Percentiles rank a stretch among this genome's conserved stretches.
These are phyloP conservation scores for Aurantiochytrium sp. DNA, from an alignment of 108 stramenopile species.

Conservation along the genomic window DNA sequence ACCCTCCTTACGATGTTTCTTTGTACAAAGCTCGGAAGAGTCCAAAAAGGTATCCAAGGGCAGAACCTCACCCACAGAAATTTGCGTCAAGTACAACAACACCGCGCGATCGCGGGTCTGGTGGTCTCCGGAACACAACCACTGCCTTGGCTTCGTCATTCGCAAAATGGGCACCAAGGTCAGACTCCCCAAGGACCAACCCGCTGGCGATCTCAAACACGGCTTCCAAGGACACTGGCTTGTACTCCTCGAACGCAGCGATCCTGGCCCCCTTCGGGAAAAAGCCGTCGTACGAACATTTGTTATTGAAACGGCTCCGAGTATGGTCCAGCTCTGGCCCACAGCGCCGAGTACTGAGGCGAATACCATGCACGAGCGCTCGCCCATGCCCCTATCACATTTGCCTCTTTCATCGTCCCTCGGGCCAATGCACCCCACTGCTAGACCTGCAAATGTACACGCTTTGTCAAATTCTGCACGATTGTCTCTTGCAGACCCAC, in stretches of 20 bases:
- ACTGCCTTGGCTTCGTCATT: neutral
- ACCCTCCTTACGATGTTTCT: neutral
- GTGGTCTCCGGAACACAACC: neutral
- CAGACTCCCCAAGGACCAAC: neutral
- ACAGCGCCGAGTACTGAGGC: neutral
- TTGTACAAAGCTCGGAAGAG: neutral
- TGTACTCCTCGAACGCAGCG: neutral
- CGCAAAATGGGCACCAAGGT: neutral
- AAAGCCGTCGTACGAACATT: neutral
- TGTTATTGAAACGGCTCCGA: neutral
- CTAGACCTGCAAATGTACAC: too few relatives aligned
- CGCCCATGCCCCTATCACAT: too few relatives aligned
- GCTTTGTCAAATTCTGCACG: too few relatives aligned
- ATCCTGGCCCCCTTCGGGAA: neutral
- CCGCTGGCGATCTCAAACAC: neutral
- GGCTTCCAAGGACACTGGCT: constrained; percentile 12
- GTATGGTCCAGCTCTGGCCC: neutral
- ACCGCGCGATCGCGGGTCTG: neutral
- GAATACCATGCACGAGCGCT: neutral
- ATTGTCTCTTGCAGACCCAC: too few relatives aligned
- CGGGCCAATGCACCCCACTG: too few relatives aligned
- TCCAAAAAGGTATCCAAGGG: neutral
- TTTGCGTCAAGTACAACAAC: constrained; percentile 18
- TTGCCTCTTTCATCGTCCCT: too few relatives aligned
- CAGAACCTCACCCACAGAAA: neutral